Conservation (phyloP, 2,329 filamentous ascomycete species). For the Pyricularia grisea region DNA sequence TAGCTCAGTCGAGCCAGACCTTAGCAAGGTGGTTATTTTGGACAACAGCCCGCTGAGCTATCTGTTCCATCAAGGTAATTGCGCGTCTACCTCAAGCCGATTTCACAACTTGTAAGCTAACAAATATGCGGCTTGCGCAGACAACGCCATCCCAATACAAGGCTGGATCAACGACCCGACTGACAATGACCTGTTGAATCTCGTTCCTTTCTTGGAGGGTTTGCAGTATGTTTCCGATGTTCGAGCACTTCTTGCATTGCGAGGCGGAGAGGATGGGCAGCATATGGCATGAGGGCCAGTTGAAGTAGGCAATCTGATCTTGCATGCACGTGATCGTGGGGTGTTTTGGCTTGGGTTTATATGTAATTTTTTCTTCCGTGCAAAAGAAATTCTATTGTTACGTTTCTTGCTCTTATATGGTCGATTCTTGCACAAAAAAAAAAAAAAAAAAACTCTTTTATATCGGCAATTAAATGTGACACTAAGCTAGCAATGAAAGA, state of each 20-base stretch:
- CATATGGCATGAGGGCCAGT: conserved; percentile 32
- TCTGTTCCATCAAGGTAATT: conserved; percentile 89
- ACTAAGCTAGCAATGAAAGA: neutral
- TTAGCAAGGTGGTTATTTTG: conserved; percentile 97
- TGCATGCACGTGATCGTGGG: neutral
- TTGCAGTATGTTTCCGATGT: conserved; percentile 97
- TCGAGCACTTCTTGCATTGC: conserved; percentile 75
- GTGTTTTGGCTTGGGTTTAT: neutral
- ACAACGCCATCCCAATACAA: conserved; percentile 98
- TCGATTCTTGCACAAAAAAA: neutral
- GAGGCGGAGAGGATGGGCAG: conserved; percentile 72
- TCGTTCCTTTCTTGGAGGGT: conserved; percentile 86
- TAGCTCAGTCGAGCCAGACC: conserved; percentile 87
- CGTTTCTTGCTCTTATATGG: neutral
- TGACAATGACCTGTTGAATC: conserved; percentile 86
- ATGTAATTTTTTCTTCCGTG: neutral
- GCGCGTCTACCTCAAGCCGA: no score
- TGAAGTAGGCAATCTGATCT: neutral
- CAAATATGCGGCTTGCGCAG: conserved; percentile 37
- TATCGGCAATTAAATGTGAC: neutral
- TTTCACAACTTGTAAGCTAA: neutral
- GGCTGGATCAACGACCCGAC: conserved; percentile 99
- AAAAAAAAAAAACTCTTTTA: neutral
- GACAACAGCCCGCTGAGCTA: conserved; percentile 98
- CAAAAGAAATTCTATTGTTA: neutral